Conservation (phyloP, 176 grass and related monocot genomes). For the Sorghum bicolor region Sorghum_bicolor_NCBIv3 NC_012873.2:443001-443500, state of each 20-base stretch:
- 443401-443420: not conserved
- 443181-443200: not conserved
- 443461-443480: too few species aligned
- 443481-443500: too few species aligned
- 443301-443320: slow-evolving; percentile 4
- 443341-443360: not conserved
- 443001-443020: not conserved
- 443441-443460: not conserved
- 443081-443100: not conserved
- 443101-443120: not conserved
- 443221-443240: not conserved
- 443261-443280: not conserved
- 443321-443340: not conserved
- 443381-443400: not conserved
- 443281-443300: not conserved
- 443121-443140: not conserved
- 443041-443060: not conserved
- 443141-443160: not conserved
- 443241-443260: not conserved
- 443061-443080: not conserved
- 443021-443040: slow-evolving; percentile 1
- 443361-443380: not conserved
- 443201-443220: not conserved
- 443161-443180: not conserved
- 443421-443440: not conserved